A percentile compares a stretch with the other conserved stretches of the same genome.
Conservation (phyloP, 1,139 yeast genomes). For the Geotrichum carabidarum region DNA sequence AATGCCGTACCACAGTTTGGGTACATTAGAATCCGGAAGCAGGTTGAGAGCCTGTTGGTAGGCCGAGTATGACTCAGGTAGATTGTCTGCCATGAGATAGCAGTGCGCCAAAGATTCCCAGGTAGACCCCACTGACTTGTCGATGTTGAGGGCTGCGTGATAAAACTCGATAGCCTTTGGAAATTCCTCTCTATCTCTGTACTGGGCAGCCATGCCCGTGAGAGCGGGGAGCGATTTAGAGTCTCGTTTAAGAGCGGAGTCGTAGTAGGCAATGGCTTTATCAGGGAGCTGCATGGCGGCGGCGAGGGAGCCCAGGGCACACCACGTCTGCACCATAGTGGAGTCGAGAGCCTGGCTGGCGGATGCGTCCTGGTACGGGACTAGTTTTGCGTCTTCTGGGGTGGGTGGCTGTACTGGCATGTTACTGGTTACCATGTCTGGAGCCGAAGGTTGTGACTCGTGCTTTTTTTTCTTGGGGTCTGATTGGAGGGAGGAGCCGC, state of each 20-base stretch:
- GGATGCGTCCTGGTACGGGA: slow-evolving; percentile 27
- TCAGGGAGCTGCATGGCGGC: slow-evolving; percentile 85
- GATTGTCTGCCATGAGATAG: slow-evolving; percentile 90
- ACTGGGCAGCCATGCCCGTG: slow-evolving; percentile 79
- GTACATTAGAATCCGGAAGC: slow-evolving; percentile 88
- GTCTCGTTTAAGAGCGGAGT: slow-evolving; percentile 76
- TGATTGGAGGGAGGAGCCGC: background rate
- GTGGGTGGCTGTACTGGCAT: slow-evolving; percentile 3
- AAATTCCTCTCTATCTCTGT: slow-evolving; percentile 82
- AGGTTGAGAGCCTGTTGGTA: slow-evolving; percentile 93
- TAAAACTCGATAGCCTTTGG: slow-evolving; percentile 91
- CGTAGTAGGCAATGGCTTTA: slow-evolving; percentile 83
- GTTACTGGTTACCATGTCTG: slow-evolving; percentile 1
- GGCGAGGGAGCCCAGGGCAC: slow-evolving; percentile 80
- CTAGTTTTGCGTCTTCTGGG: slow-evolving; percentile 2
- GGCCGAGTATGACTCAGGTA: slow-evolving; percentile 91
- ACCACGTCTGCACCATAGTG: slow-evolving; percentile 85
- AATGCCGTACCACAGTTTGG: slow-evolving; percentile 97
- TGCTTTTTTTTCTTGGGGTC: slow-evolving; percentile 1
- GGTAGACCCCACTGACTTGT: slow-evolving; percentile 88
- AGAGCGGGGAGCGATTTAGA: slow-evolving; percentile 83
- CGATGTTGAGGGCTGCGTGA: slow-evolving; percentile 75
- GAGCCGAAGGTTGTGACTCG: background rate
- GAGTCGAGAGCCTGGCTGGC: slow-evolving; percentile 45
- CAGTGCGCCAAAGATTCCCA: slow-evolving; percentile 98